Base-by-base conservation (phyloP, 148 eudicot species). In the Cornus kousa region DNA sequence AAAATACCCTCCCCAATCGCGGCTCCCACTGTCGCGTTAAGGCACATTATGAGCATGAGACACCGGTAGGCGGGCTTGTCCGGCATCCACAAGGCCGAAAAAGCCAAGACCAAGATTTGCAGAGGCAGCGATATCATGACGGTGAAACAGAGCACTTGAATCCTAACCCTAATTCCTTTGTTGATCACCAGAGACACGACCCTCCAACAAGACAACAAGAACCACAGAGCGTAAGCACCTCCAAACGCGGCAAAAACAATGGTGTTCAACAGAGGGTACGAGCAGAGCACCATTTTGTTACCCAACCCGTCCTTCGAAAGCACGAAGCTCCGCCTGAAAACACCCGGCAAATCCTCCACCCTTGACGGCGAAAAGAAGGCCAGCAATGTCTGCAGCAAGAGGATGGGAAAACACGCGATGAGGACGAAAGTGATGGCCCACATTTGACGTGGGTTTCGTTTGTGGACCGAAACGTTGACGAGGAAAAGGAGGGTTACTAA, bases 151-250 rank as follows among this genome's bases (percentile, higher is more conserved):
- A 93, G 79, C 22, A 75, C 17, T 59, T 86, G 87, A 16, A 91
- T 78, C 50, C 97, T 82, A 0, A 55, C 24, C 74, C 87, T 74
- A 0, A 90, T 73, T 0, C 86, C 83, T 78, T 90, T 91, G 76
- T 93, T 93, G 32, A 93, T 93, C 17, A 89, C 95, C 0, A 91
- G 73, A 0, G 87, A 84, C 8, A 87, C 77, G 0, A 90, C 91
- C 77, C 83, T 84, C 90, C 93, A 88, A 43, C 88, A 93, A 32
- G 90, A 81, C 4, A 89, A 35, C 40, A 86, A 66, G 59, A 93
- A 85, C 0, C 75, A 88, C 7, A 91, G 22, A 0, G 80, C 72
- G 65, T 88, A 91, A 0, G 67, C 78, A 5, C 80, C 71, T 1
- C 84, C 82, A 50, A 93, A 93, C 0, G 23, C 86, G 0, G 81